Percentiles rank a stretch among this genome's conserved stretches.
Evolutionary conservation across 148 eudicot species (phyloP).

Genomic region (Nepenthes mirabilis): DNA sequence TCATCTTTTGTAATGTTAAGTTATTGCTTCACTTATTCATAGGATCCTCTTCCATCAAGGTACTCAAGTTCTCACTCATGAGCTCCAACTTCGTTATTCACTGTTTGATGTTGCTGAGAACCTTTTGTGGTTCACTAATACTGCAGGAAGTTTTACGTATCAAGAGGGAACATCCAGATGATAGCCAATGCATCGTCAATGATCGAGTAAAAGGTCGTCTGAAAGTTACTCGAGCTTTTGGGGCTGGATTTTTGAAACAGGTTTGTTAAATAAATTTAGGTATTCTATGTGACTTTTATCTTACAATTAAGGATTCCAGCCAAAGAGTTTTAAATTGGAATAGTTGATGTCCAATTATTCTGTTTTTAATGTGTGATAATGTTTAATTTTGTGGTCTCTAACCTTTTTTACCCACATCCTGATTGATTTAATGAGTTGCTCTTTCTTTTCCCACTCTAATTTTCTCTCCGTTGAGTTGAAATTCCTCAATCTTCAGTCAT

Average conservation of each 20-base stretch:
- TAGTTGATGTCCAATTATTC: neutral
- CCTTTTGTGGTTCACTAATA: neutral
- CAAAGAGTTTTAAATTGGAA: neutral
- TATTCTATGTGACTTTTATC: neutral
- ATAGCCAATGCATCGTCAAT: conserved; percentile 82
- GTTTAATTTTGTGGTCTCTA: no score
- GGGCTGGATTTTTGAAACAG: conserved; percentile 98
- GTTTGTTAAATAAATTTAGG: conserved; percentile 25
- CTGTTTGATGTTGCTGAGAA: neutral
- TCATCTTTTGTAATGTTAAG: no score
- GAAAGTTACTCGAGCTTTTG: conserved; percentile 98
- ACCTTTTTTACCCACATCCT: no score
- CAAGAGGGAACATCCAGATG: conserved; percentile 94
- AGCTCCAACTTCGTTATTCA: no score
- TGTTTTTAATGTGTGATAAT: no score
- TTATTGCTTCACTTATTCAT: no score
- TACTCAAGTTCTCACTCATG: no score
- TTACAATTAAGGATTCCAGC: neutral
- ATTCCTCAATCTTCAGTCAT: no score
- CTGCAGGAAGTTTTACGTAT: conserved; percentile 85
- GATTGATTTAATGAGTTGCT: no score
- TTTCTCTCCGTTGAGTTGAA: no score
- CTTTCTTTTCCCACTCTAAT: no score
- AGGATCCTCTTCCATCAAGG: no score
- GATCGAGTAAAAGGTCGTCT: conserved; percentile 98